Evolutionary conservation across 140 eudicot genomes (phyloP).

Genomic region (Senecio squalidus): DNA sequence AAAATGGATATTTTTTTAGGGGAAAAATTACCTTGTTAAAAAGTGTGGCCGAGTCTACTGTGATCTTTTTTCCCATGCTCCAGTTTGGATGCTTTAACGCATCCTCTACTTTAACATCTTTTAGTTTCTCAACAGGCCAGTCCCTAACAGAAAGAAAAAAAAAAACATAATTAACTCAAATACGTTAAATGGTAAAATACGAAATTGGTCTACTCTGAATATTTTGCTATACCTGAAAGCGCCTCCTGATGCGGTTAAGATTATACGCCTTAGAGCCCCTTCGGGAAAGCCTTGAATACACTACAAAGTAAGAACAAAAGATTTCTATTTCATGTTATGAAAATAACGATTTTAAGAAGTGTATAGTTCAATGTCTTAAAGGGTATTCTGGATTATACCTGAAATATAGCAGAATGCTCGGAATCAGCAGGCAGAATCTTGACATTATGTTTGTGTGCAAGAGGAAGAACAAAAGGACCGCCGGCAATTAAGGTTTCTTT

Average conservation of each 20-base stretch:
- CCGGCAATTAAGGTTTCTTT: constrained; percentile 98
- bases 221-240: constrained; percentile 68
- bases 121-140: constrained; percentile 93
- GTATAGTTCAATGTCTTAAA: not conserved
- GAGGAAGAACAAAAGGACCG: constrained; percentile 99
- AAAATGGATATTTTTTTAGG: not conserved
- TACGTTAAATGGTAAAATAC: not conserved
- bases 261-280: constrained; percentile 90
- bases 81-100: constrained; percentile 99
- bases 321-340: constrained; percentile 5
- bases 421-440: constrained; percentile 99
- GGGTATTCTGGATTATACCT: constrained; percentile 37
- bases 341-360: not conserved
- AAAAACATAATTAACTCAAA: not conserved
- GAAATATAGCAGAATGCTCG: constrained; percentile 98
- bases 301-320: constrained; percentile 46
- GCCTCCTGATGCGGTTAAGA: constrained; percentile 98
- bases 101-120: constrained; percentile 95
- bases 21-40: constrained; percentile 70
- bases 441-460: constrained; percentile 92
- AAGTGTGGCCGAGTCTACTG: constrained; percentile 96
- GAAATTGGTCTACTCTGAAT: too few species aligned
- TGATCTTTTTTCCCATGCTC: constrained; percentile 98
- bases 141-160: constrained; percentile 51
- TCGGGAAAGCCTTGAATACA: constrained; percentile 98